Evolutionary conservation across 345 rosid genomes (phyloP).

Genomic region (Brassica nigra): DNA sequence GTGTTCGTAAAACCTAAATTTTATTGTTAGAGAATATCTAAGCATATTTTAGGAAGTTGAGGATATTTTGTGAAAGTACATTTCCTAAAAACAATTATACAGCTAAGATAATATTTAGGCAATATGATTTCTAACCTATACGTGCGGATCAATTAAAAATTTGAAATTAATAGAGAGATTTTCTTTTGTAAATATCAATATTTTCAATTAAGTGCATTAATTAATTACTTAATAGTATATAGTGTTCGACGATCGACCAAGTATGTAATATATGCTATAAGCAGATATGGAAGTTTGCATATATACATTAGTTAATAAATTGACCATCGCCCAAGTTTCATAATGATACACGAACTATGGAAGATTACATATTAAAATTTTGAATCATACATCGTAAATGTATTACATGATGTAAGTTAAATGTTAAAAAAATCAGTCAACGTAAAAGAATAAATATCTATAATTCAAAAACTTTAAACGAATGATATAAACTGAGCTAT

Average conservation of each 20-base stretch:
- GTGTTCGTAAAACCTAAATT: background rate
- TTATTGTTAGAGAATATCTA: background rate
- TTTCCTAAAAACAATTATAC: background rate
- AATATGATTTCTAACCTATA: no score
- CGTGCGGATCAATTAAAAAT: background rate
- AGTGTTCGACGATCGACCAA: background rate
- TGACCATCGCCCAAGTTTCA: background rate
- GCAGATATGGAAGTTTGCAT: background rate
- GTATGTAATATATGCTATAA: background rate
- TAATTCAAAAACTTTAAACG: no score
- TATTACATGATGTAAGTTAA: background rate
- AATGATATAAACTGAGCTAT: no score
- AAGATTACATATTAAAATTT: no score
- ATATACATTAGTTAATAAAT: background rate
- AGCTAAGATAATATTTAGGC: background rate
- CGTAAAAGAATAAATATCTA: background rate
- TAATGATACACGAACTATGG: no score
- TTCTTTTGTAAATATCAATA: background rate
- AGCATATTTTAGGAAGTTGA: background rate
- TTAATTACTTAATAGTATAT: background rate
- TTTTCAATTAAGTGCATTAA: no score
- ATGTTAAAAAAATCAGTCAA: background rate
- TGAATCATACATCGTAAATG: background rate
- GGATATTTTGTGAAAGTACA: background rate
- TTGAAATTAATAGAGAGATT: background rate